Evolutionary conservation across 352 stramenopile species (phyloP).

Genomic region (Pythium myriotylum): DNA sequence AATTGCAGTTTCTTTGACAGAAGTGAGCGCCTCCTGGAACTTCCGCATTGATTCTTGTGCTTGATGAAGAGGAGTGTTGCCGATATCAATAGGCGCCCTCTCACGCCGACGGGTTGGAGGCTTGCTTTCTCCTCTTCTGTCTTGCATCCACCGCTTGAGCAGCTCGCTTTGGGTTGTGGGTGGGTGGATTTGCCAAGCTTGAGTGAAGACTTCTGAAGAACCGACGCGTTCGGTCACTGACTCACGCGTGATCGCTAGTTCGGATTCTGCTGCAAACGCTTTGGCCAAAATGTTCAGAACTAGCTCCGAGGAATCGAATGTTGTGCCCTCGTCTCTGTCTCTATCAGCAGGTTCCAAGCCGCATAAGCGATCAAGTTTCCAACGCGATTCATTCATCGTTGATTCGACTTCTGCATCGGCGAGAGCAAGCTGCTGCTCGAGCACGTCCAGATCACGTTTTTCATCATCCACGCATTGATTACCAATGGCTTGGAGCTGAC

Average conservation of each 20-base stretch:
- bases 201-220: not conserved
- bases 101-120: constrained; percentile 10
- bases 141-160: constrained; percentile 17
- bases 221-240: not conserved
- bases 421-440: constrained; percentile 28
- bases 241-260: not conserved
- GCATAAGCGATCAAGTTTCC: constrained; percentile 10
- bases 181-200: constrained; percentile 1
- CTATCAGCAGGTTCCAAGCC: not conserved
- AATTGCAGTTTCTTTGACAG: constrained; percentile 22
- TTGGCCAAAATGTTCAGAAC: constrained; percentile 15
- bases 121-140: not conserved
- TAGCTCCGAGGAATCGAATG: constrained; percentile 8
- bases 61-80: constrained; percentile 21
- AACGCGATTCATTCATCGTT: constrained; percentile 32
- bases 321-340: not conserved
- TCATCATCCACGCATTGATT: constrained; percentile 9
- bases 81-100: constrained; percentile 21
- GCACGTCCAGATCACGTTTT: constrained; percentile 24
- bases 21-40: constrained; percentile 42
- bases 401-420: constrained; percentile 23
- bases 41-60: constrained; percentile 51
- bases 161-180: constrained; percentile 17
- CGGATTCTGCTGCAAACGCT: constrained; percentile 4
- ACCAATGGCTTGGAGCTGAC: constrained; percentile 26